Percentiles rank a stretch among this genome's conserved stretches.
Conservation (phyloP, 148 eudicot genomes). For the Camellia japonica region DNA sequence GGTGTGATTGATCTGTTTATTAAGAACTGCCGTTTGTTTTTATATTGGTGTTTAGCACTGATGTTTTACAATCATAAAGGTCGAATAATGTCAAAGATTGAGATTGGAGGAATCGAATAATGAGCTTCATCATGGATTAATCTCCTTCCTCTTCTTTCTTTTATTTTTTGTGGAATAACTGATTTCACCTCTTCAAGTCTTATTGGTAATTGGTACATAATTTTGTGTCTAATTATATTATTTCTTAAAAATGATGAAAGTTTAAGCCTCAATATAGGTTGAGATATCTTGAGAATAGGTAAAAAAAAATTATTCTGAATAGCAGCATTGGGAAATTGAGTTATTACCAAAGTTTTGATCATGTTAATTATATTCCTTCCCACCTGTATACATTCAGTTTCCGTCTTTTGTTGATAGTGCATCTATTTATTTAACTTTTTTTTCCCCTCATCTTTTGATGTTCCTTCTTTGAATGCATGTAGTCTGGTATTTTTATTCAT, state of each 20-base stretch:
- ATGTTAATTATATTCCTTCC: no score
- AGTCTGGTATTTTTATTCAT: not conserved
- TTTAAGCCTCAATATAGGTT: no score
- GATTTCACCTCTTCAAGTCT: not conserved
- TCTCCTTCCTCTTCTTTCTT: not conserved
- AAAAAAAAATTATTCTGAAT: no score
- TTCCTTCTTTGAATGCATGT: not conserved
- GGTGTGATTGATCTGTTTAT: not conserved
- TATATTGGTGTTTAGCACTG: not conserved
- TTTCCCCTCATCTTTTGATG: not conserved
- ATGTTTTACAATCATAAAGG: not conserved
- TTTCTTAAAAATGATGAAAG: not conserved
- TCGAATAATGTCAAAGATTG: not conserved
- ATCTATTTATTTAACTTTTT: not conserved
- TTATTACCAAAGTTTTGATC: no score
- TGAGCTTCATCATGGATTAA: no score
- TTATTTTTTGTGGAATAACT: not conserved
- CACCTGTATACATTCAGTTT: not conserved
- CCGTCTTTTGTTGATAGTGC: not conserved
- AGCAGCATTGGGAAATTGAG: no score
- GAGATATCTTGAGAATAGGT: no score
- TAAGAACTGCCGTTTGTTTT: not conserved
- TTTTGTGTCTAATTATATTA: not conserved
- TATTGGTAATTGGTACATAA: not conserved
- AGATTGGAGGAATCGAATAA: not conserved